These are phyloP conservation scores for Fragilariopsis cylindrus DNA, from an alignment of 108 stramenopile genomes.

Conservation along the genomic window DNA sequence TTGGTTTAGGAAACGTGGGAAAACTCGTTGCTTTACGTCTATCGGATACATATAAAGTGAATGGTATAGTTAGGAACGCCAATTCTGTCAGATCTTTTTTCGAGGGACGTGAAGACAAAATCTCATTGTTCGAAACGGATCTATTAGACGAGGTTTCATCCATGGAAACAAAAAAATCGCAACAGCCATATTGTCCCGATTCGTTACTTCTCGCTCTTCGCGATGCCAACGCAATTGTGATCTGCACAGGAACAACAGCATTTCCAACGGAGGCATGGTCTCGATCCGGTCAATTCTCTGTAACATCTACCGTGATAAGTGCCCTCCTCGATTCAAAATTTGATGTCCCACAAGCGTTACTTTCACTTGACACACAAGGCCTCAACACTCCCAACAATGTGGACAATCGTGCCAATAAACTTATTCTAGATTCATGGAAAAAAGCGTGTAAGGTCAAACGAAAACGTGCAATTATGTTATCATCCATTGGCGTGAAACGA, in stretches of 20 bases:
- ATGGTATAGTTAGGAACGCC: constrained; percentile 42
- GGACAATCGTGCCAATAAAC: constrained; percentile 52
- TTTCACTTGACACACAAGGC: constrained; percentile 28
- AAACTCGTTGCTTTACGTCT: constrained; percentile 53
- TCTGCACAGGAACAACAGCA: constrained; percentile 67
- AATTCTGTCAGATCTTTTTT: constrained; percentile 28
- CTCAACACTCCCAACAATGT: constrained; percentile 70
- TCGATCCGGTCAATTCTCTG: constrained; percentile 30
- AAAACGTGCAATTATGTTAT: constrained; percentile 48
- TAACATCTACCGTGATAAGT: constrained; percentile 24
- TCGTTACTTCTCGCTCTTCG: constrained; percentile 33
- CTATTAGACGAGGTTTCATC: constrained; percentile 34
- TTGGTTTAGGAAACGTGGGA: constrained; percentile 56
- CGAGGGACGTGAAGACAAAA: constrained; percentile 24
- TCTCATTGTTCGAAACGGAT: constrained; percentile 49
- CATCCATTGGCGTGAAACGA: constrained; percentile 64
- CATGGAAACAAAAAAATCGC: constrained; percentile 5
- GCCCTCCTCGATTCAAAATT: constrained; percentile 32
- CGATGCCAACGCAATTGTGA: constrained; percentile 52
- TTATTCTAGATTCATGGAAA: constrained; percentile 35
- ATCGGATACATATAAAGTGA: constrained; percentile 41
- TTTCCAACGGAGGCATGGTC: constrained; percentile 65
- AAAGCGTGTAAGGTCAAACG: constrained; percentile 16
- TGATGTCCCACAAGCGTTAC: constrained; percentile 31
- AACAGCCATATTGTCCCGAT: no score